Percentiles rank a stretch among this genome's conserved stretches.
These are phyloP conservation scores for Lathyrus oleraceus DNA, from an alignment of 306 rosid genomes.

Conservation along the genomic window DNA sequence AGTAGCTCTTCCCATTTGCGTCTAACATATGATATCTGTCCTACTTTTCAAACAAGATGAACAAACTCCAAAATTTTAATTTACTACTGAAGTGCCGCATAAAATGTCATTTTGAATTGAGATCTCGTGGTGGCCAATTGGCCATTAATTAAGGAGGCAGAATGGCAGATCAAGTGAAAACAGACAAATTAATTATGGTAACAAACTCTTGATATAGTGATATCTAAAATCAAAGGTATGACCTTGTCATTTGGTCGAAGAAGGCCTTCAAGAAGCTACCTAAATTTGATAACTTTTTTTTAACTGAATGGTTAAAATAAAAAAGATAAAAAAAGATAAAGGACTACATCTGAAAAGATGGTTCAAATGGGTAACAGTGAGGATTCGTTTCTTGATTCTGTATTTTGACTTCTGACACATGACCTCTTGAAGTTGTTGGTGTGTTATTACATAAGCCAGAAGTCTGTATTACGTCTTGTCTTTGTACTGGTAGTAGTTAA, in stretches of 20 bases:
- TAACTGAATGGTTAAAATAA: neutral
- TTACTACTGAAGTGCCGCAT: slow-evolving; percentile 24
- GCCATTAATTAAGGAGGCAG: neutral
- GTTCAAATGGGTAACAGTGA: slow-evolving; percentile 1
- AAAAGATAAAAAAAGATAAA: neutral
- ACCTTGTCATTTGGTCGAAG: slow-evolving; percentile 7
- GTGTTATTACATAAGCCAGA: slow-evolving; percentile 10
- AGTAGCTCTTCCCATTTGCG: slow-evolving; percentile 22
- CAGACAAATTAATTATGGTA: slow-evolving; percentile 9
- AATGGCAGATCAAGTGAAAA: slow-evolving; percentile 12
- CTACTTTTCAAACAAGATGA: slow-evolving; percentile 21
- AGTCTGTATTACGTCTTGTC: slow-evolving; percentile 6
- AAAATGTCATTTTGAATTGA: slow-evolving; percentile 30
- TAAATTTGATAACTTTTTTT: slow-evolving; percentile 9
- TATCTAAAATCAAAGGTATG: slow-evolving; percentile 18
- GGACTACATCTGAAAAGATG: slow-evolving; percentile 1
- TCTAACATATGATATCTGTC: slow-evolving; percentile 24
- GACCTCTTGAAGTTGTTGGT: slow-evolving; percentile 21
- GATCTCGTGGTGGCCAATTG: slow-evolving; percentile 8
- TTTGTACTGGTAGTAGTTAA: slow-evolving; percentile 7
- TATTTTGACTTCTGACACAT: neutral
- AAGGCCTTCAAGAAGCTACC: slow-evolving; percentile 19
- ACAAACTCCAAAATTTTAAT: slow-evolving; percentile 32
- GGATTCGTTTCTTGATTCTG: slow-evolving; percentile 15
- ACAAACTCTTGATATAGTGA: slow-evolving; percentile 10